phyloP scores from a whole-genome alignment of 2,329 filamentous ascomycete genomes.

The Aspergillus sp. region DNA sequence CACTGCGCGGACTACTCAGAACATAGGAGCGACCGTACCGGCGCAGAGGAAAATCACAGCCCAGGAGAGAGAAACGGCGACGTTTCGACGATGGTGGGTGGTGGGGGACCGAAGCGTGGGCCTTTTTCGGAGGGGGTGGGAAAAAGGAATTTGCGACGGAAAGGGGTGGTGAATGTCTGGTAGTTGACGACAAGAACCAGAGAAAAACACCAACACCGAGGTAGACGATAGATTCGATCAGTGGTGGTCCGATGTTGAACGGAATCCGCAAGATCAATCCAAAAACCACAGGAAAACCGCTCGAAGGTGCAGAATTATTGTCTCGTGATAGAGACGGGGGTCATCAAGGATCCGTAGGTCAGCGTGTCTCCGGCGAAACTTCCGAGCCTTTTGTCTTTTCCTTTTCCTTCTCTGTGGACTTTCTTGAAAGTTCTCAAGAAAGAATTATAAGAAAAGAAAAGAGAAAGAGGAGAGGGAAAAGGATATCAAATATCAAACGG shows the following conservation, averaged over 20 bases:
- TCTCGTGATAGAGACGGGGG: slow-evolving; percentile 17
- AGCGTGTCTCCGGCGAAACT: slow-evolving; percentile 6
- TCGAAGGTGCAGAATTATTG: slow-evolving; percentile 16
- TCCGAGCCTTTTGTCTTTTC: neutral
- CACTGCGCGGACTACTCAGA: slow-evolving; percentile 25
- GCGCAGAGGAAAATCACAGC: slow-evolving; percentile 12
- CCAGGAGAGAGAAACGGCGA: slow-evolving; percentile 12
- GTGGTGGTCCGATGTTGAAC: neutral
- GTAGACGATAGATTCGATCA: too few relatives aligned
- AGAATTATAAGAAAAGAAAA: slow-evolving; percentile 2
- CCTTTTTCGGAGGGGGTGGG: neutral
- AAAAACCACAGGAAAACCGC: slow-evolving; percentile 10
- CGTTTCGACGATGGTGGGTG: slow-evolving; percentile 3
- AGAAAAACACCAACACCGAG: too few relatives aligned
- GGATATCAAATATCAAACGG: neutral
- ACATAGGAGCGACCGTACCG: slow-evolving; percentile 30
- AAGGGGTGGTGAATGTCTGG: neutral
- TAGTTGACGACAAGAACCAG: slow-evolving; percentile 7
- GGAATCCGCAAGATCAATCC: neutral
- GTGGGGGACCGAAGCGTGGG: slow-evolving; percentile 2
- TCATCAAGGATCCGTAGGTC: slow-evolving; percentile 14
- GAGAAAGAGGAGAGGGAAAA: neutral
- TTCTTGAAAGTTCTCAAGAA: slow-evolving; percentile 5
- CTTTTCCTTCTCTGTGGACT: slow-evolving; percentile 4
- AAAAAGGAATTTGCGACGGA: neutral